A percentile compares a stretch with the other conserved stretches of the same genome.
Conservation (phyloP, 495 filamentous ascomycete species). For the Hypomontagnella monticulosa region DNA sequence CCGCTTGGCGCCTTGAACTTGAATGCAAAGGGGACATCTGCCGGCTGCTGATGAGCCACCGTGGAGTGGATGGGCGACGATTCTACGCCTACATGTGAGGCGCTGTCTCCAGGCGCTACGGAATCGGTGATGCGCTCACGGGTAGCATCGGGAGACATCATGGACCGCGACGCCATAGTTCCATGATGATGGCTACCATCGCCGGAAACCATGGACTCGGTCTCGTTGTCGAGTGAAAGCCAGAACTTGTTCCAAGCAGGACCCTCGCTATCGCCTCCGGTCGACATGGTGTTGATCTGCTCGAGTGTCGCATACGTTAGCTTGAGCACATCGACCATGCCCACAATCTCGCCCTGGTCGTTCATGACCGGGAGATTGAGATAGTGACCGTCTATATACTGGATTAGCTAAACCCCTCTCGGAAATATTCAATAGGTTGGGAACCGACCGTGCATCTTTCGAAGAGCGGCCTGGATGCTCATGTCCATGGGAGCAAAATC, state of each 20-base stretch:
- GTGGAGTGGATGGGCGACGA: conserved; percentile 72
- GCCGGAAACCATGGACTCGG: conserved; percentile 95
- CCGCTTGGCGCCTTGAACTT: conserved; percentile 99
- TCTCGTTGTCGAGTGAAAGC: conserved; percentile 95
- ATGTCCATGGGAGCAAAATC: conserved; percentile 99
- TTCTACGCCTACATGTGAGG: conserved; percentile 87
- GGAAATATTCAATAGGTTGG: not conserved
- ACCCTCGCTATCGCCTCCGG: conserved; percentile 81
- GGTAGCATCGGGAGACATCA: conserved; percentile 79
- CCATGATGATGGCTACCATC: conserved; percentile 72
- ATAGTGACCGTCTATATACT: conserved; percentile 86
- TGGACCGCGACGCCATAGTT: conserved; percentile 67
- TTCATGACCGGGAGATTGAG: conserved; percentile 99
- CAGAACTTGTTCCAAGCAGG: conserved; percentile 99
- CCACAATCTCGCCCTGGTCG: conserved; percentile 93
- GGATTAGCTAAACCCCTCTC: conserved; percentile 18
- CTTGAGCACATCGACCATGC: conserved; percentile 99
- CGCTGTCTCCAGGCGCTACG: conserved; percentile 91
- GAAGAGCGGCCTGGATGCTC: conserved; percentile 96
- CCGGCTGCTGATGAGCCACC: conserved; percentile 62
- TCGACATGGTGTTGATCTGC: conserved; percentile 79
- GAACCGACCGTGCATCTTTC: conserved; percentile 95
- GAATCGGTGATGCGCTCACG: conserved; percentile 73
- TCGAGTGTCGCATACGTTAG: conserved; percentile 97
- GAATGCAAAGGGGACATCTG: conserved; percentile 89